phyloP scores from a whole-genome alignment of 805 yeast species.

The Lipomyces sp. region DNA sequence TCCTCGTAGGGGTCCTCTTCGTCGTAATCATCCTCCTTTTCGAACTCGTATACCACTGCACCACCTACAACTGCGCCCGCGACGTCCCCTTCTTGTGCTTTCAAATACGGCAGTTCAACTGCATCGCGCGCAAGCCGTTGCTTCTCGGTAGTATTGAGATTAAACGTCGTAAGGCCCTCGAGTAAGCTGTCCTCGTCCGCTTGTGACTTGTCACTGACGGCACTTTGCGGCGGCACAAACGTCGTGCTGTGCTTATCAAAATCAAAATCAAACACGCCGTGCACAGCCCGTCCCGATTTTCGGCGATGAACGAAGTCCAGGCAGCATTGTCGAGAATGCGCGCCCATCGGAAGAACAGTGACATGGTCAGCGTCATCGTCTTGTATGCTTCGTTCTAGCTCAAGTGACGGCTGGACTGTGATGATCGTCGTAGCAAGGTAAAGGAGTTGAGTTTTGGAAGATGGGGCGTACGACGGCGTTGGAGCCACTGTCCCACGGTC shows the following conservation, averaged over 20 bases:
- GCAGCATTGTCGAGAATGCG: conserved; percentile 49
- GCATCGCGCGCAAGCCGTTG: conserved; percentile 77
- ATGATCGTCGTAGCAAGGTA: conserved; percentile 76
- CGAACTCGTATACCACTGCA: conserved; percentile 92
- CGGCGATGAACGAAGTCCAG: conserved; percentile 64
- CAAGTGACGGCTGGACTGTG: conserved; percentile 50
- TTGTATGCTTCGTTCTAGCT: too few species aligned
- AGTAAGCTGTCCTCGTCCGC: conserved; percentile 52
- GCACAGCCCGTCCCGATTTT: conserved; percentile 76
- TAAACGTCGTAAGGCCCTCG: conserved; percentile 81
- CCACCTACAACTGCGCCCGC: conserved; percentile 65
- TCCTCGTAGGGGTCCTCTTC: conserved; percentile 98
- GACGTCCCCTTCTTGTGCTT: conserved; percentile 64
- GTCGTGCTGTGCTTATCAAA: conserved; percentile 45
- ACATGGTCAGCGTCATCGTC: conserved; percentile 52
- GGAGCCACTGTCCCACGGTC: background rate
- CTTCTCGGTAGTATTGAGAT: conserved; percentile 66
- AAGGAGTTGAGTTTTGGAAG: conserved; percentile 11
- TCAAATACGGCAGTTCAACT: conserved; percentile 86
- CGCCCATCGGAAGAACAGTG: conserved; percentile 48
- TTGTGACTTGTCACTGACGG: conserved; percentile 31
- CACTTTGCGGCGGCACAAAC: conserved; percentile 33
- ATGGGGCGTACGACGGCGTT: conserved; percentile 13
- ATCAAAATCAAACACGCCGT: conserved; percentile 55
- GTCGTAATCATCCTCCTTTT: conserved; percentile 95